phyloP scores from a whole-genome alignment of 495 filamentous ascomycete species.

The Aspergillus conjunctus region DNA sequence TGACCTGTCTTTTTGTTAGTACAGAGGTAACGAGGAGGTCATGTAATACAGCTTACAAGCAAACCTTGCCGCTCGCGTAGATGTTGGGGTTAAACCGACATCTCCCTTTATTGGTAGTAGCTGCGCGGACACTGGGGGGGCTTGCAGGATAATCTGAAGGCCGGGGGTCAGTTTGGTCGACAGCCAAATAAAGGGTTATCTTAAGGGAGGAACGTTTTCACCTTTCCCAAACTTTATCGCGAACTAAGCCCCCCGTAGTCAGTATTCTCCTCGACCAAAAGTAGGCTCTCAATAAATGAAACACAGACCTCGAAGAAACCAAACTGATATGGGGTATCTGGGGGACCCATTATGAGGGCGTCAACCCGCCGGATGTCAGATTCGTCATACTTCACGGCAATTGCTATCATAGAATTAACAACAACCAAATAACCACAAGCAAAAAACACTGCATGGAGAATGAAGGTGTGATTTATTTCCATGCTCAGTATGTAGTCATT shows the following conservation, averaged over 20 bases:
- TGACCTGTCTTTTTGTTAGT: slow-evolving; percentile 58
- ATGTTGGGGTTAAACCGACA: slow-evolving; percentile 97
- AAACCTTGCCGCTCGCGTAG: slow-evolving; percentile 87
- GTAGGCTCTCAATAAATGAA: not conserved
- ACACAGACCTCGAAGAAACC: slow-evolving; percentile 86
- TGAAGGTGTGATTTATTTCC: not conserved
- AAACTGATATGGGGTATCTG: slow-evolving; percentile 94
- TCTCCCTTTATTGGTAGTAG: slow-evolving; percentile 84
- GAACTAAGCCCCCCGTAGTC: slow-evolving; percentile 22
- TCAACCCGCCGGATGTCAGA: slow-evolving; percentile 84
- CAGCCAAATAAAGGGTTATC: not conserved
- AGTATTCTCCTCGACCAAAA: slow-evolving; percentile 1
- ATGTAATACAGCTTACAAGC: slow-evolving; percentile 61
- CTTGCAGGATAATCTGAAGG: slow-evolving; percentile 76
- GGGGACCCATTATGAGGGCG: slow-evolving; percentile 88
- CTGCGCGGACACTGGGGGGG: slow-evolving; percentile 71
- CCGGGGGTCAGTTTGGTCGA: not conserved
- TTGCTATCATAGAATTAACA: slow-evolving; percentile 51
- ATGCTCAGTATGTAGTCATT: not conserved
- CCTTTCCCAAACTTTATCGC: slow-evolving; percentile 28
- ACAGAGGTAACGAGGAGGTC: not conserved
- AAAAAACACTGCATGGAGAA: not conserved
- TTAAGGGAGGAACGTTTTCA: slow-evolving; percentile 4
- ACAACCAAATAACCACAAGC: slow-evolving; percentile 2
- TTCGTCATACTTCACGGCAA: slow-evolving; percentile 84